Percentiles rank a stretch among this genome's conserved stretches.
Conservation (phyloP, 73 alveolate species). For the Halteria grandinella region DNA sequence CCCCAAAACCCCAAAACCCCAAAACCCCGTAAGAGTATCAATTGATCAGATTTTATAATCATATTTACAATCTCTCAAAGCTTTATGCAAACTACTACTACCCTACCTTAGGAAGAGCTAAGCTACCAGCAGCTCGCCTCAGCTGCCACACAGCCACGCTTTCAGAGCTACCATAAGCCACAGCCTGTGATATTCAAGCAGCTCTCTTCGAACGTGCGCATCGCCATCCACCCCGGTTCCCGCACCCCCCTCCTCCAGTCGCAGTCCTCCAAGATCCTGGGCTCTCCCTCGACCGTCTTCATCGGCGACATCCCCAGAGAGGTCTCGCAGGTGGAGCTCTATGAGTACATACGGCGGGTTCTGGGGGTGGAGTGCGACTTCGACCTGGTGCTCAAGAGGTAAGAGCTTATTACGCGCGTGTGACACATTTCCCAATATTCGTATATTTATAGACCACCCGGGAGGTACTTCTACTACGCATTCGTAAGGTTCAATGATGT, state of each 20-base stretch:
- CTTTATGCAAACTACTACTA: too few relatives aligned
- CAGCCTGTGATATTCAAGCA: too few relatives aligned
- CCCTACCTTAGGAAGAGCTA: too few relatives aligned
- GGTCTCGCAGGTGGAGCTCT: slow-evolving; percentile 26
- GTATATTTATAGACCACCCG: slow-evolving; percentile 27
- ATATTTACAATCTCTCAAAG: too few relatives aligned
- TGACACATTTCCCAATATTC: neutral
- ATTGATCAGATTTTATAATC: too few relatives aligned
- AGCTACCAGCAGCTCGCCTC: too few relatives aligned
- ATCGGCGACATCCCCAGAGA: slow-evolving; percentile 56
- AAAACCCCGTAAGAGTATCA: too few relatives aligned
- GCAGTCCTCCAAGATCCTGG: slow-evolving; percentile 7
- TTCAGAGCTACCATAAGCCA: too few relatives aligned
- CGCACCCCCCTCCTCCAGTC: neutral
- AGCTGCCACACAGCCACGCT: too few relatives aligned
- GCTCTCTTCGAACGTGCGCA: too few relatives aligned
- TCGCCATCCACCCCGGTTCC: neutral
- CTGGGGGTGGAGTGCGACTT: slow-evolving; percentile 35
- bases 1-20: slow-evolving; percentile 9
- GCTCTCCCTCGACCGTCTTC: slow-evolving; percentile 45
- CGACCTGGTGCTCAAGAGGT: slow-evolving; percentile 40
- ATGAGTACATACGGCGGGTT: slow-evolving; percentile 15
- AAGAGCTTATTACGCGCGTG: neutral
- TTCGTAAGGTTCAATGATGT: slow-evolving; percentile 43
- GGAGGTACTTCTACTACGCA: slow-evolving; percentile 39